Evolutionary conservation across 208 protist species (phyloP), one percentile per base, ranked within the genome.

Genomic region (Wallacemonas sp.): DNA sequence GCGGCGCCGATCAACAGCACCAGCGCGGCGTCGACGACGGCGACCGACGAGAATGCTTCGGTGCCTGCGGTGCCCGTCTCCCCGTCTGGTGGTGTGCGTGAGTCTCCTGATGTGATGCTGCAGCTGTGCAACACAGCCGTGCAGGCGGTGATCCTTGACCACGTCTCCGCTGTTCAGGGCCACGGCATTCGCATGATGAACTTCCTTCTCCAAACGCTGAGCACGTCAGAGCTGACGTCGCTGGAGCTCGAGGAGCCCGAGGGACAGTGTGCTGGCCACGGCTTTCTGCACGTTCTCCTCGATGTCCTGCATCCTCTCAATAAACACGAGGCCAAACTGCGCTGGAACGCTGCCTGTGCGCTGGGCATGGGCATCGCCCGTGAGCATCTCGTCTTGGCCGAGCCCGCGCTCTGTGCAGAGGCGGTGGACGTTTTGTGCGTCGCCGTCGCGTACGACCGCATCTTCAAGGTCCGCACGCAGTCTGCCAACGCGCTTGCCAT

Each of bases 151-250:
- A 68, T 82, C 24, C 68, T 65, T 1, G 73, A 80, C 54, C 65
- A 38, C 17, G 75, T 90, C 34, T 30, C 44, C 11, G 65, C 67
- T 1, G 75, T 94, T 52, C 78, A 82, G 27, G 65, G 83, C 2
- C 88, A 94, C 46, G 88, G 88, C 49, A 84, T 94, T 43, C 88
- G 88, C 62, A 92, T 94, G 81, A 94, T 94, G 72, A 80, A 75
- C 47, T 74, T 87, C 36, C 70, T 94, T 14, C 68, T 94, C 24
- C 68, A 72, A 33, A 66, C 70, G 26, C 76, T 94, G 9, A 72
- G 21, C 55, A 78, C 88, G 30, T 75, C 85, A 26, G 88, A 94
- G 39, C 72, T 90, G n/a, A 87, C 90, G 67, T 69, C 14, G 4
- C 52, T 34, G 17, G 83, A 87, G 68, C 71, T 87, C 1, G 74